Evolutionary conservation across 305 asterid genomes (phyloP), one percentile per base, ranked within the genome.

Genomic region (Fraxinus sp.): DNA sequence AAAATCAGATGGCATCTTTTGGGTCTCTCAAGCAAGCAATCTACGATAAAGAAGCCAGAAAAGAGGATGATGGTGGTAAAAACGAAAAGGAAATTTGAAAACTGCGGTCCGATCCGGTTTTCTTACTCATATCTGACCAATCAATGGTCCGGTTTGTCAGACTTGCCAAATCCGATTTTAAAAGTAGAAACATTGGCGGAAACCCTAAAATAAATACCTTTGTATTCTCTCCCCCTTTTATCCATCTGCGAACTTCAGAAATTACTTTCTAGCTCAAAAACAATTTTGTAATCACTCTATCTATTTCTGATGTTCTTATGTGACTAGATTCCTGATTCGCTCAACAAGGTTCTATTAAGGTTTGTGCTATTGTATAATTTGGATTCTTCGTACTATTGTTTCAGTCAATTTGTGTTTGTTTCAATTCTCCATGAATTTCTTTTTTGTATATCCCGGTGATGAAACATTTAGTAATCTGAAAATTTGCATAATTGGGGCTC

Each of bases 41-140:
- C 78, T 90, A 92, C 87, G 95, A 96, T 80, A 94, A 87, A 84
- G 90, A 95, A 90, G 93, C 97, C 77, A 90, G 94, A 85, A 94
- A 41, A 10, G 14, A 41, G 4, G 49, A 11, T 0, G 49, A 2
- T 2, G 0, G 46, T 2, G 49, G 49, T 41, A 41, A 41, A 41
- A 41, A 36, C 22, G 7, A 6, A 16, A 16, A 49, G 22, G 22
- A 52, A 52, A 4, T 16, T 16, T 16, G 22, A 52, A 14, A 52
- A 4, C 22, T 52, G 22, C 16, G 5, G 72, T 7, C 72, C 16
- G 72, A 16, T 46, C 57, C n/a, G 70, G 3, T 59, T 57, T 59
- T 59, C 30, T n/a, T 57, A 6, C 30, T 59, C 30, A 18, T 18
- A 57, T 57, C 11, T 20, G 24, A 39, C 13, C 11, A 39, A 11